Evolutionary conservation across 1,284 basidiomycete genomes (phyloP).

Genomic region (Ustilago hordei): DNA sequence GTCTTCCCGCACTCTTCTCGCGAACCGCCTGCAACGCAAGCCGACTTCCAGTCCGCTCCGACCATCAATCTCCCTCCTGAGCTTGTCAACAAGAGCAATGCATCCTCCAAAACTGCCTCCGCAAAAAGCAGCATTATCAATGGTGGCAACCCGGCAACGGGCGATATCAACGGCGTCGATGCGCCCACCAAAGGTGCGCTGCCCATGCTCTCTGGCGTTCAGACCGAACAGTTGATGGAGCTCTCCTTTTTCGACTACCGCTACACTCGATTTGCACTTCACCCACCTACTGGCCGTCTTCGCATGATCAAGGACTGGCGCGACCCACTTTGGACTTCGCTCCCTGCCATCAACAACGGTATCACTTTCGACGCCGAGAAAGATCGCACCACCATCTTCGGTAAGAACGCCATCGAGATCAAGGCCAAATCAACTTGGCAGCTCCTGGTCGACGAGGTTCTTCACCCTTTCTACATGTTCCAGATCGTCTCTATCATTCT

Average conservation of each 20-base stretch:
- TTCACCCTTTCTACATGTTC: constrained; percentile 76
- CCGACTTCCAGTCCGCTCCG: constrained; percentile 54
- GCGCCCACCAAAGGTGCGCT: constrained; percentile 11
- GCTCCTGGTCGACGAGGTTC: constrained; percentile 81
- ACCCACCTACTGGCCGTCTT: constrained; percentile 86
- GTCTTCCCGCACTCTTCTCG: constrained; percentile 66
- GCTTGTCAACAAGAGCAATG: constrained; percentile 40
- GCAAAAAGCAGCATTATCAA: constrained; percentile 55
- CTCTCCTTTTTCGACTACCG: constrained; percentile 75
- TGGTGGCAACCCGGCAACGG: constrained; percentile 19
- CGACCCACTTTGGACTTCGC: constrained; percentile 81
- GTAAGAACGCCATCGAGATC: constrained; percentile 89
- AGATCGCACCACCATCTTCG: constrained; percentile 77
- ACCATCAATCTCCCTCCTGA: constrained; percentile 41
- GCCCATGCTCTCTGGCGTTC: constrained; percentile 57
- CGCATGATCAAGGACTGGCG: constrained; percentile 89
- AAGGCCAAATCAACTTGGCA: constrained; percentile 84
- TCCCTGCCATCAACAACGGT: constrained; percentile 68
- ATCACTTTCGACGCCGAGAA: constrained; percentile 59
- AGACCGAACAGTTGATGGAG: constrained; percentile 67
- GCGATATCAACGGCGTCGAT: constrained; percentile 24
- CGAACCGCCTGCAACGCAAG: constrained; percentile 65
- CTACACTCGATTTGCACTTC: constrained; percentile 89
- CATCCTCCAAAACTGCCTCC: constrained; percentile 36
- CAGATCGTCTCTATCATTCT: constrained; percentile 95